Conservation (phyloP, 164 flowering plant genomes). For the Macadamia integrifolia region DNA sequence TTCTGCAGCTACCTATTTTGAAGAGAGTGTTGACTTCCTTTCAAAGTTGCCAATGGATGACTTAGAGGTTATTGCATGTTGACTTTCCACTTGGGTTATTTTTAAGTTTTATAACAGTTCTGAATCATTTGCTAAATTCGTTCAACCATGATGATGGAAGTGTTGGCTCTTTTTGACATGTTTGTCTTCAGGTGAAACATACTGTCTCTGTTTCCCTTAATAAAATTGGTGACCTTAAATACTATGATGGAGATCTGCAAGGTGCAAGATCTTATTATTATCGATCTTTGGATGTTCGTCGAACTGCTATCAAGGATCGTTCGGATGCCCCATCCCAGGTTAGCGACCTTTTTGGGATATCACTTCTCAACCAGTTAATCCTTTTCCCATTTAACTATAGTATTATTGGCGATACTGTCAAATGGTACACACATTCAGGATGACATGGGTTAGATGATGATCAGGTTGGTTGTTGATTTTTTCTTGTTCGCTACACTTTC, state of each 20-base stretch:
- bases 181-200: constrained; percentile 60
- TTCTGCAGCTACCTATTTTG: constrained; percentile 65
- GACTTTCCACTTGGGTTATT: neutral
- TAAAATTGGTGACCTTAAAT: constrained; percentile 95
- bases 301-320: constrained; percentile 53
- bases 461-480: too few species aligned
- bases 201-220: constrained; percentile 95
- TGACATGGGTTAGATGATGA: too few species aligned
- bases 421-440: too few species aligned
- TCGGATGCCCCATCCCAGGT: constrained; percentile 71
- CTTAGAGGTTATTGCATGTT: constrained; percentile 57
- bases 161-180: neutral
- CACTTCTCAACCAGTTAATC: too few species aligned
- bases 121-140: neutral
- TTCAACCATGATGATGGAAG: neutral
- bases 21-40: constrained; percentile 83
- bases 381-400: too few species aligned
- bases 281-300: constrained; percentile 77
- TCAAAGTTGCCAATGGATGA: constrained; percentile 59
- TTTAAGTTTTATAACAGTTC: neutral
- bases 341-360: constrained; percentile 1
- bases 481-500: too few species aligned
- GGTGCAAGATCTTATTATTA: constrained; percentile 66
- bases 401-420: too few species aligned
- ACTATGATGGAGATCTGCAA: constrained; percentile 75